These are phyloP conservation scores for California macrophylla DNA, from an alignment of 441 rosid genomes.

Conservation along the genomic window DNA sequence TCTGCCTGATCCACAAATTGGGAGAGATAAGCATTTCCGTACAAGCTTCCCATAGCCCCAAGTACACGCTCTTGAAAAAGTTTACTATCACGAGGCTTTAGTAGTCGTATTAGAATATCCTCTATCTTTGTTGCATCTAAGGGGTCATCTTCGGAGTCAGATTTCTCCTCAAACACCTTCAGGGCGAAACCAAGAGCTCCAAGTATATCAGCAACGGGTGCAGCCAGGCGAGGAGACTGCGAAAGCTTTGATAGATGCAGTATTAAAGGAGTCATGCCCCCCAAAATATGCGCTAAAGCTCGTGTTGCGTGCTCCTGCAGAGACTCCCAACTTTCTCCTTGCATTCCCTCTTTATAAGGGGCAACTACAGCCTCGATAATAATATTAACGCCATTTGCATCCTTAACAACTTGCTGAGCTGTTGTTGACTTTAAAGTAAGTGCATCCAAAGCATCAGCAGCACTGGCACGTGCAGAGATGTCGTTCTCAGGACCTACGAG, in stretches of 20 bases:
- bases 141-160: slow-evolving; percentile 30
- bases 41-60: slow-evolving; percentile 85
- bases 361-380: slow-evolving; percentile 73
- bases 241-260: slow-evolving; percentile 59
- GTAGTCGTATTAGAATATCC: slow-evolving; percentile 43
- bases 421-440: slow-evolving; percentile 53
- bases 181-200: slow-evolving; percentile 83
- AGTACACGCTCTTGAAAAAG: slow-evolving; percentile 72
- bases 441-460: slow-evolving; percentile 76
- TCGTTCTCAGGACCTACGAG: slow-evolving; percentile 50
- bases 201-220: slow-evolving; percentile 68
- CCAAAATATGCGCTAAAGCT: slow-evolving; percentile 67
- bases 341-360: slow-evolving; percentile 73
- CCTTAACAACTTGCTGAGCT: slow-evolving; percentile 54
- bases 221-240: slow-evolving; percentile 60
- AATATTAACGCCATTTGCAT: slow-evolving; percentile 53
- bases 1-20: slow-evolving; percentile 47
- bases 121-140: slow-evolving; percentile 54
- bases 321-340: slow-evolving; percentile 50
- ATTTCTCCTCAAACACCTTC: slow-evolving; percentile 48
- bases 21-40: slow-evolving; percentile 49
- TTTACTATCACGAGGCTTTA: slow-evolving; percentile 62
- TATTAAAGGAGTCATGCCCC: slow-evolving; percentile 68
- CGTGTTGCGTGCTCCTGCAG: slow-evolving; percentile 63
- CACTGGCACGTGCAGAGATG: slow-evolving; percentile 57